Base-by-base conservation (phyloP, 371 early-diverging fungal species). In the Furculomyces boomerangus region DNA sequence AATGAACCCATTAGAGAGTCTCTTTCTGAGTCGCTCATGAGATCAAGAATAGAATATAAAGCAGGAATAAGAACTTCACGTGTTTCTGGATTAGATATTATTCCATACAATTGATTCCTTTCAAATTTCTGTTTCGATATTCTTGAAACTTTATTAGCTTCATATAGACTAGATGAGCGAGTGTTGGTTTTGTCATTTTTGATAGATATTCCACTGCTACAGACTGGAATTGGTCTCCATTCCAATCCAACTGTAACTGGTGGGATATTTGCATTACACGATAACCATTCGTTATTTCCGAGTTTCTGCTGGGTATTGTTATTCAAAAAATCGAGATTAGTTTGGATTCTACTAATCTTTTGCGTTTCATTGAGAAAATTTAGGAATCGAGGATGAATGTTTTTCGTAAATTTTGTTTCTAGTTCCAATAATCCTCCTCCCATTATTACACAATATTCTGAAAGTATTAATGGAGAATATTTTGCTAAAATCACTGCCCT, bases 391-490 rank as follows among this genome's bases (percentile, higher is more conserved):
- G 20, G 5, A 5, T 3, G 22, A 43, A 5, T 43, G 7, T 5
- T 20, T 5, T 43, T 13, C 20, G 10, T 27, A 7, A 5, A 30
- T 16, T 10, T 49, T 30, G 14, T 49, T 5, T 49, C 27, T 5
- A 49, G 28, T 20, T 49, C 49, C 10, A 49, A 10, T 16, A 49
- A 58, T 5, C 60, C 65, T 24, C 63, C 67, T 43, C 64, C 64
- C 54, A 65, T 64, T 26, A 68, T 61, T 14, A 65, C 53, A 31
- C 69, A 68, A 49, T 67, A 68, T 44, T 68, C 68, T n/a, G 68
- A 57, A 22, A 68, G 52, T 13, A 68, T 39, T 27, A 59, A 54
- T 10, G 68, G 59, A 16, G 53, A 59, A 39, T 58, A 60, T n/a
- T 44, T 44, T 8, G 61, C 49, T 39, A 68, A 57, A 31, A 61